Conservation (phyloP, 2,329 filamentous ascomycete species). For the Alternaria consortialis region DNA sequence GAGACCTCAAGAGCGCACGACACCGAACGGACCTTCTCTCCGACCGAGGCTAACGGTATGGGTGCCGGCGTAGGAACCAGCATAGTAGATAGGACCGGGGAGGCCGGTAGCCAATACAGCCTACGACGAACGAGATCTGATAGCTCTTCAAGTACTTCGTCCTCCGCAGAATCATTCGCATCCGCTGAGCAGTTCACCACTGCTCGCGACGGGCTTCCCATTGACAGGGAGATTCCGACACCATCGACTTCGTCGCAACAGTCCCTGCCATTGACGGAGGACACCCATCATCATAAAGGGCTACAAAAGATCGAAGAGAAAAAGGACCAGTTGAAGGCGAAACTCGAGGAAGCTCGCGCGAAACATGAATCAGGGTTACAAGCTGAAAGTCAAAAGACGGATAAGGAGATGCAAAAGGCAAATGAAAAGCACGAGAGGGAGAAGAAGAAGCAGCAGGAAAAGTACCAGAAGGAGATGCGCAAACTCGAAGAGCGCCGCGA, state of each 20-base stretch:
- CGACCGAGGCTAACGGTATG: slow-evolving; percentile 46
- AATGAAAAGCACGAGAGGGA: slow-evolving; percentile 71
- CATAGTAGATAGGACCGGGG: slow-evolving; percentile 43
- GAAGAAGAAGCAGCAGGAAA: slow-evolving; percentile 53
- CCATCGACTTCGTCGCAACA: slow-evolving; percentile 39
- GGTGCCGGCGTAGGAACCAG: slow-evolving; percentile 49
- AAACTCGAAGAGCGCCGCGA: slow-evolving; percentile 74
- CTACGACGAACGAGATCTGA: slow-evolving; percentile 40
- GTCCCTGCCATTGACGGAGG: slow-evolving; percentile 29
- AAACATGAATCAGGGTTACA: slow-evolving; percentile 55
- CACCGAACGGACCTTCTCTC: slow-evolving; percentile 31
- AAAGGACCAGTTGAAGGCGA: slow-evolving; percentile 67
- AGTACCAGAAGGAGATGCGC: slow-evolving; percentile 58
- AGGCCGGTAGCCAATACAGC: slow-evolving; percentile 4
- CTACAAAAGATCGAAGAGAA: slow-evolving; percentile 70
- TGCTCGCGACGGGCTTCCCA: slow-evolving; percentile 41
- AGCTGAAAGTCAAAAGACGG: slow-evolving; percentile 48
- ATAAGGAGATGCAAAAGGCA: slow-evolving; percentile 66
- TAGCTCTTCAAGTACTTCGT: slow-evolving; percentile 36
- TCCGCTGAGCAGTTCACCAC: slow-evolving; percentile 55
- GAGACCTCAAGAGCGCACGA: slow-evolving; percentile 27
- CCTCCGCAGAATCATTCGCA: slow-evolving; percentile 50
- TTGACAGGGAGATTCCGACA: slow-evolving; percentile 36
- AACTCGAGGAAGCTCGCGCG: slow-evolving; percentile 65
- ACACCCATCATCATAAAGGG: slow-evolving; percentile 56